Percentiles rank a stretch among this genome's conserved stretches.
phyloP scores from a whole-genome alignment of 2,329 filamentous ascomycete species.

The Calycina herbarum region DNA sequence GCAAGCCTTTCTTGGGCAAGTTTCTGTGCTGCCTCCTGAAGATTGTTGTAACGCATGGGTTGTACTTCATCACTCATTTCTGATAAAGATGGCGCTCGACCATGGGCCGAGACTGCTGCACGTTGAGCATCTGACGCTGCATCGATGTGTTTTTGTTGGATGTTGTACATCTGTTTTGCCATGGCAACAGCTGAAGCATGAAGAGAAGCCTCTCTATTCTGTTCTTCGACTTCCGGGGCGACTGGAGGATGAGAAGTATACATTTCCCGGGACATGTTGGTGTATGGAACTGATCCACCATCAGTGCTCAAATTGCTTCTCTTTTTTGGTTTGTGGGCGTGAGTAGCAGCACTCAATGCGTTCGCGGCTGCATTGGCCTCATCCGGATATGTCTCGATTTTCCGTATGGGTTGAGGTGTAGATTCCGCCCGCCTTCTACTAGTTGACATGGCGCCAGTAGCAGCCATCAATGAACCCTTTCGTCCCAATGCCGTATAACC shows the following conservation, averaged over 20 bases:
- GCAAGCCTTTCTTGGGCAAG: slow-evolving; percentile 81
- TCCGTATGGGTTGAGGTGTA: slow-evolving; percentile 45
- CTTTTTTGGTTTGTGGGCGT: slow-evolving; percentile 44
- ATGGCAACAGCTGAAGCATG: slow-evolving; percentile 84
- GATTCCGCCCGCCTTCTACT: slow-evolving; percentile 61
- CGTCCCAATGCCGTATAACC: slow-evolving; percentile 51
- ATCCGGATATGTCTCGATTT: slow-evolving; percentile 52
- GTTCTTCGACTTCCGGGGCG: slow-evolving; percentile 70
- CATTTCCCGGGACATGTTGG: slow-evolving; percentile 71
- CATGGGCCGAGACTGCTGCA: slow-evolving; percentile 37
- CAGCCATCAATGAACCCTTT: slow-evolving; percentile 70
- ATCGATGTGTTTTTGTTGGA: slow-evolving; percentile 57
- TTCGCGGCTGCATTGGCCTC: slow-evolving; percentile 62
- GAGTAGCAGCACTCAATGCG: slow-evolving; percentile 71
- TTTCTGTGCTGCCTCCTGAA: slow-evolving; percentile 86
- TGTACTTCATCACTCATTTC: slow-evolving; percentile 42
- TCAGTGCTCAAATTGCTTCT: slow-evolving; percentile 39
- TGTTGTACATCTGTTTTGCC: slow-evolving; percentile 81
- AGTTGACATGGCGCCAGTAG: slow-evolving; percentile 71
- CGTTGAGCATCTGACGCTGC: slow-evolving; percentile 30
- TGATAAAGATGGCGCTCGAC: slow-evolving; percentile 37
- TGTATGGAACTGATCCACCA: slow-evolving; percentile 65
- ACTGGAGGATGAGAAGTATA: slow-evolving; percentile 76
- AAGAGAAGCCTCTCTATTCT: slow-evolving; percentile 68
- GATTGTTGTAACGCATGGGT: slow-evolving; percentile 56